Conservation (phyloP, 441 rosid genomes). For the Mallotus repandus region DNA sequence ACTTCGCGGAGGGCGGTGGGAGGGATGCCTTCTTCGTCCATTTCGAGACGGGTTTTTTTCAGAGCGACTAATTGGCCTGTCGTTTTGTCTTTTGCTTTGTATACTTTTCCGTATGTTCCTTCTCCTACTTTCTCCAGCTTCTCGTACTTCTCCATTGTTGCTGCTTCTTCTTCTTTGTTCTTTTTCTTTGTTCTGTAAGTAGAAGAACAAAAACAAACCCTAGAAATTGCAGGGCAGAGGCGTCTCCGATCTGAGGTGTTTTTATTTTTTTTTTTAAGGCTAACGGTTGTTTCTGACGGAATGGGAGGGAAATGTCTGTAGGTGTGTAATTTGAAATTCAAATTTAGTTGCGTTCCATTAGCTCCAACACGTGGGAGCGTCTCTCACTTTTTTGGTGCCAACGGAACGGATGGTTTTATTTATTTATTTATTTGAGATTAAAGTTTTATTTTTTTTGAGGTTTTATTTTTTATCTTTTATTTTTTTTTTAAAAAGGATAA, state of each 20-base stretch:
- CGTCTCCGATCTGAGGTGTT: no score
- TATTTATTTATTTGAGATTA: not conserved
- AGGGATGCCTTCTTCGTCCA: slow-evolving; percentile 98
- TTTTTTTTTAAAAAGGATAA: no score
- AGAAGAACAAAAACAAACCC: not conserved
- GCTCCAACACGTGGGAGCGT: slow-evolving; percentile 19
- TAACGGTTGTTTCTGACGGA: not conserved
- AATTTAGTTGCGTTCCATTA: not conserved
- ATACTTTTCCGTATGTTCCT: slow-evolving; percentile 94
- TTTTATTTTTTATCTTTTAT: no score
- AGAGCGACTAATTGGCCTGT: slow-evolving; percentile 84
- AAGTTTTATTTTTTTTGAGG: not conserved
- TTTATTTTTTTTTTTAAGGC: not conserved
- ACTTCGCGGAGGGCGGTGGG: slow-evolving; percentile 96
- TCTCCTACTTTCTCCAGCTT: slow-evolving; percentile 93
- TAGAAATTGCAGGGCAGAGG: slow-evolving; percentile 1
- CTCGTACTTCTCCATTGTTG: slow-evolving; percentile 84
- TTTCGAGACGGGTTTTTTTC: slow-evolving; percentile 85
- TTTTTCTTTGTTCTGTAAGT: no score
- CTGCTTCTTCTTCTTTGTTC: no score
- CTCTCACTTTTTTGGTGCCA: not conserved
- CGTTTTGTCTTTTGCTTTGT: slow-evolving; percentile 81
- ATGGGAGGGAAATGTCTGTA: no score
- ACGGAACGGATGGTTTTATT: not conserved
- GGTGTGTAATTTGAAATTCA: slow-evolving; percentile 12